Evolutionary conservation across 202 grass and related monocot genomes (phyloP).

Genomic region (Setaria viridis): DNA sequence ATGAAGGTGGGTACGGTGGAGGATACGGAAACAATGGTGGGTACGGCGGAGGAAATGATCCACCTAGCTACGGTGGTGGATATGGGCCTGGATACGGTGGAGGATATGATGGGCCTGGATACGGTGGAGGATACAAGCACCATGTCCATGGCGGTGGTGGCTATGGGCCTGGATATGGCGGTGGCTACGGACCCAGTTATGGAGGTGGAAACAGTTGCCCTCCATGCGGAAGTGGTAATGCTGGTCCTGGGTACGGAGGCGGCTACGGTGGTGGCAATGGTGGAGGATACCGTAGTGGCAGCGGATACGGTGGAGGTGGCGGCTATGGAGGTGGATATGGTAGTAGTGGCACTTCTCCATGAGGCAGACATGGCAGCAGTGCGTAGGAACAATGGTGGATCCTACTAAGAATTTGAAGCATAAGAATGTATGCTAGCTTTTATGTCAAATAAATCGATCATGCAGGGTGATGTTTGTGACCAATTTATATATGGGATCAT

Average conservation of each 20-base stretch:
- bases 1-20: not conserved
- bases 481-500: not conserved
- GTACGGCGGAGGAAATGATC: not conserved
- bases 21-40: not conserved
- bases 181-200: not conserved
- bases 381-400: not conserved
- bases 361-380: not conserved
- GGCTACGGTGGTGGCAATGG: conserved; percentile 3
- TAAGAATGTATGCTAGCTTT: not conserved
- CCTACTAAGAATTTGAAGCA: not conserved
- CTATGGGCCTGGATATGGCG: not conserved
- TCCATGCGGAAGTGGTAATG: conserved; percentile 3
- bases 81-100: not conserved
- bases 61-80: not conserved
- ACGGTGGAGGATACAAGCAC: conserved; percentile 8
- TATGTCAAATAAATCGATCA: not conserved
- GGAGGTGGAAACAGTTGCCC: not conserved
- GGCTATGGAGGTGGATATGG: conserved; percentile 8
- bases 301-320: not conserved
- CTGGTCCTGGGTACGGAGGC: conserved; percentile 14
- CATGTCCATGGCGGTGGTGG: not conserved
- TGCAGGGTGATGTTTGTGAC: not conserved
- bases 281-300: not conserved
- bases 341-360: not conserved
- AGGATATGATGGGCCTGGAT: not conserved